A percentile compares a stretch with the other conserved stretches of the same genome.
Conservation (phyloP, 768 basidiomycete species). For the Tricholoma terreum region DNA sequence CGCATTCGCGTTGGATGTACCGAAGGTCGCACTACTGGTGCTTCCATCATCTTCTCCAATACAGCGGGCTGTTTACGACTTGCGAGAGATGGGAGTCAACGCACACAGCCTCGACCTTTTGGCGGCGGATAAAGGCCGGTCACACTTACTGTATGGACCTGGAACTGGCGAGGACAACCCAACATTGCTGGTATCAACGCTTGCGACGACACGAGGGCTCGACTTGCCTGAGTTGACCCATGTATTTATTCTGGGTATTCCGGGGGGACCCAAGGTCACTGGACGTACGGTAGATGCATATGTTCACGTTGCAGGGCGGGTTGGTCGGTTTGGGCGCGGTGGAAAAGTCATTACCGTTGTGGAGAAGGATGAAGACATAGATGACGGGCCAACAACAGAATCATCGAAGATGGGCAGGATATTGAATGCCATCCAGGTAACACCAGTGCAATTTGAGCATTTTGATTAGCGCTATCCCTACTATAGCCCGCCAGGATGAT, state of each 20-base stretch:
- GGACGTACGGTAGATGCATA: constrained; percentile 55
- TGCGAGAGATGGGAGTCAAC: constrained; percentile 63
- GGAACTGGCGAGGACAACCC: constrained; percentile 46
- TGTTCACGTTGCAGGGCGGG: constrained; percentile 68
- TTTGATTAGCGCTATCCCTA: constrained; percentile 42
- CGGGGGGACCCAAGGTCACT: constrained; percentile 39
- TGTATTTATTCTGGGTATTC: constrained; percentile 69
- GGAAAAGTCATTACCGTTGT: constrained; percentile 70
- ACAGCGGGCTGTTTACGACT: constrained; percentile 59
- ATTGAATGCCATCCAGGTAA: constrained; percentile 41
- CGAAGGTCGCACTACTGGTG: constrained; percentile 63
- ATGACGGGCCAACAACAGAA: constrained; percentile 27
- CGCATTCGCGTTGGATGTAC: constrained; percentile 71
- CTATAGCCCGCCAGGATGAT: no score
- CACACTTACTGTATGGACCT: constrained; percentile 37
- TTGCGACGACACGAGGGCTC: constrained; percentile 68
- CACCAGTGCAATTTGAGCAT: constrained; percentile 45
- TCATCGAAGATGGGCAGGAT: constrained; percentile 43
- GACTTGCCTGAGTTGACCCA: constrained; percentile 71
- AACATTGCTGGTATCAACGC: constrained; percentile 62
- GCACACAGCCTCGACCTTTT: constrained; percentile 59
- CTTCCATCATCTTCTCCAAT: constrained; percentile 61
- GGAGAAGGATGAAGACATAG: constrained; percentile 32
- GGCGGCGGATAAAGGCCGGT: constrained; percentile 38
- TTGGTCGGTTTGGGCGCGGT: constrained; percentile 64